phyloP scores from a whole-genome alignment of 148 eudicot genomes.

The Cornus florida region DNA sequence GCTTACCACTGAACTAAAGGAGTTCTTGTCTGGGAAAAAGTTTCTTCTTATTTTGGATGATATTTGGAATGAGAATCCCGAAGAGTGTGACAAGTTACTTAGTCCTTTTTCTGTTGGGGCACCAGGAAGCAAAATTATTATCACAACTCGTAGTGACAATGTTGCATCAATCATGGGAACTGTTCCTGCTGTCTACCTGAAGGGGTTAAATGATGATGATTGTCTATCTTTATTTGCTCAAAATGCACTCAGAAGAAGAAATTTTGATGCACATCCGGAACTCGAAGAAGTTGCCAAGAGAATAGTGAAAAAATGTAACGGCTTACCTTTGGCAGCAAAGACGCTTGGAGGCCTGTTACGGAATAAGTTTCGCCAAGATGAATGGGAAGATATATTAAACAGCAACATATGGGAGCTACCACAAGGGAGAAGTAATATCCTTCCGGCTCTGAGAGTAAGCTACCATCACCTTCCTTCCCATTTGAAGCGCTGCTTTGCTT shows the following conservation, averaged over 20 bases:
- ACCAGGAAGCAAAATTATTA: slow-evolving; percentile 12
- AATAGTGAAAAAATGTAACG: slow-evolving; percentile 15
- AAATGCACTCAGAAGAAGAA: too few species aligned
- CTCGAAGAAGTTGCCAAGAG: neutral
- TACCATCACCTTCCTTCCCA: slow-evolving; percentile 24
- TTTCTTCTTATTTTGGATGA: slow-evolving; percentile 26
- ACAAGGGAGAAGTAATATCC: neutral
- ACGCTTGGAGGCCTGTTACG: slow-evolving; percentile 18
- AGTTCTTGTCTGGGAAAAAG: slow-evolving; percentile 5
- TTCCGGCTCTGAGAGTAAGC: slow-evolving; percentile 21
- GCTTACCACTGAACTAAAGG: neutral
- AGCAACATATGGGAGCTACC: neutral
- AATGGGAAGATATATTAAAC: slow-evolving; percentile 17
- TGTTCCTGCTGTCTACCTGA: neutral
- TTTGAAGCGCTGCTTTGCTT: slow-evolving; percentile 5
- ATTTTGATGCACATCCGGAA: neutral
- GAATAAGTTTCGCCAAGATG: neutral
- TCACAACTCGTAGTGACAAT: slow-evolving; percentile 15
- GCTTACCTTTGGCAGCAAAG: slow-evolving; percentile 13
- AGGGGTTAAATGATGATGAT: too few species aligned
- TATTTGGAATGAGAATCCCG: slow-evolving; percentile 14
- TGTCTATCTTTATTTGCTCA: too few species aligned
- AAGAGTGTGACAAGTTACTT: slow-evolving; percentile 6
- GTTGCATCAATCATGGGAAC: slow-evolving; percentile 14
- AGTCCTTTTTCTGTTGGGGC: neutral